Evolutionary conservation across 1,284 basidiomycete species (phyloP), one percentile per base, ranked within the genome.

Genomic region (Macrocystidia cucumis): DNA sequence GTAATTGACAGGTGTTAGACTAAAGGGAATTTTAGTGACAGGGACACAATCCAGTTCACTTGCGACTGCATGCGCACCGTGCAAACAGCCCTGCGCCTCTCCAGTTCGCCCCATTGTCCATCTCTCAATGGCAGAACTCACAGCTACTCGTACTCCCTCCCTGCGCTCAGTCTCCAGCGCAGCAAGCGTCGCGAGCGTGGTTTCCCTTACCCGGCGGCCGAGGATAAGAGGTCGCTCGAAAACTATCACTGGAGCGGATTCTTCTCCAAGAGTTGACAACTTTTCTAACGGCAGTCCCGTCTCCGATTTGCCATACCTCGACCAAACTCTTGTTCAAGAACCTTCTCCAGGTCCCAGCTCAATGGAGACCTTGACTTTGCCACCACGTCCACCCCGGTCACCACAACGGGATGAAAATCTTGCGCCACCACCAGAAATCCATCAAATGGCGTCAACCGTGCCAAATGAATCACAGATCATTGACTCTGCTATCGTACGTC

Each of bases 121-220:
- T n/a, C n/a, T n/a, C n/a, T n/a, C 44, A 41, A 48, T 53, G 52
- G 47, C 49, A 39, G 48, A 45, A 41, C 40, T 43, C 30, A 35
- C 46, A 36, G 41, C 46, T 21, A 53, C 56, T 31, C 52, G 60
- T 32, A 49, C 57, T 19, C 49, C 46, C 36, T 65, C 63, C 18
- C 47, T 66, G 39, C 63, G 62, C 36, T 69, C 66, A 1, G 60
- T 69, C 24, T 57, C 62, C 21, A 69, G 67, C 51, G 65, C 60
- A 40, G 60, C 60, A 21, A 67, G 62, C 46, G 44, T 58, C 30
- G 51, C 49, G 9, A 67, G 65, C 43, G 52, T 50, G 3, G 52
- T 54, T 30, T 62, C 60, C 44, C 66, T 71, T 26, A 54, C 57
- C 29, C 62, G 67, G 34, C 59, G 63, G 19, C 50, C 65, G n/a